Percentiles rank a stretch among this genome's conserved stretches.
Conservation (phyloP, 2,329 filamentous ascomycete species). For the Atkinsonella hypoxylon region DNA sequence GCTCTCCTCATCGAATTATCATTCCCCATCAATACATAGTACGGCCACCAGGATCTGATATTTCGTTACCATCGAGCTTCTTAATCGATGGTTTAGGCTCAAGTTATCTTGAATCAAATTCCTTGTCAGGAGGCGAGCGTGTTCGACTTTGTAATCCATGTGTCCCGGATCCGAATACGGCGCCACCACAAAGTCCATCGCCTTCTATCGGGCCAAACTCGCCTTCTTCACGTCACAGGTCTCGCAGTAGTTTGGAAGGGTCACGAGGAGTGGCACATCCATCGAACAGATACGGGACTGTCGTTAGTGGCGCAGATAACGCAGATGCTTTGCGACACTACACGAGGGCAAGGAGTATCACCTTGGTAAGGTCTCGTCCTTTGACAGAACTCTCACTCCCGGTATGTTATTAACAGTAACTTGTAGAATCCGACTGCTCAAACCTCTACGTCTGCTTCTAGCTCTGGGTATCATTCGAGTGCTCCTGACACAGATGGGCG, state of each 20-base stretch:
- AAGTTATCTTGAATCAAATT: constrained; percentile 31
- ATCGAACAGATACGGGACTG: constrained; percentile 23
- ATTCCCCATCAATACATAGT: constrained; percentile 92
- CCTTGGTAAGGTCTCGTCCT: constrained; percentile 31
- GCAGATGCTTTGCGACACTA: constrained; percentile 25
- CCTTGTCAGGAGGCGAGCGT: constrained; percentile 41
- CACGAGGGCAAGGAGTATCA: constrained; percentile 32
- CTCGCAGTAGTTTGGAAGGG: constrained; percentile 31
- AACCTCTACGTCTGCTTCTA: constrained; percentile 8
- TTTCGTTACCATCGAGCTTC: constrained; percentile 22
- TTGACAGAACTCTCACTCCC: too few species aligned
- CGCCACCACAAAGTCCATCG: constrained; percentile 36
- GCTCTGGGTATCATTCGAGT: constrained; percentile 18
- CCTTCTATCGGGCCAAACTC: constrained; percentile 20
- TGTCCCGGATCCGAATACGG: constrained; percentile 48
- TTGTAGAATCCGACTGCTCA: constrained; percentile 11
- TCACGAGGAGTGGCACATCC: constrained; percentile 18
- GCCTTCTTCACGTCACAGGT: constrained; percentile 29
- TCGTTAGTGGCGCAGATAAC: constrained; percentile 21
- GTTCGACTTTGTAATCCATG: constrained; percentile 51
- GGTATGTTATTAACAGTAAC: not conserved
- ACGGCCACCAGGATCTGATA: constrained; percentile 48
- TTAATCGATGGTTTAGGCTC: constrained; percentile 27
- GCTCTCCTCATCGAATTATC: constrained; percentile 88
- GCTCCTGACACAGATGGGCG: constrained; percentile 18